These are phyloP conservation scores for Boletus eberwhitei DNA, from an alignment of 768 basidiomycete genomes.

Conservation along the genomic window DNA sequence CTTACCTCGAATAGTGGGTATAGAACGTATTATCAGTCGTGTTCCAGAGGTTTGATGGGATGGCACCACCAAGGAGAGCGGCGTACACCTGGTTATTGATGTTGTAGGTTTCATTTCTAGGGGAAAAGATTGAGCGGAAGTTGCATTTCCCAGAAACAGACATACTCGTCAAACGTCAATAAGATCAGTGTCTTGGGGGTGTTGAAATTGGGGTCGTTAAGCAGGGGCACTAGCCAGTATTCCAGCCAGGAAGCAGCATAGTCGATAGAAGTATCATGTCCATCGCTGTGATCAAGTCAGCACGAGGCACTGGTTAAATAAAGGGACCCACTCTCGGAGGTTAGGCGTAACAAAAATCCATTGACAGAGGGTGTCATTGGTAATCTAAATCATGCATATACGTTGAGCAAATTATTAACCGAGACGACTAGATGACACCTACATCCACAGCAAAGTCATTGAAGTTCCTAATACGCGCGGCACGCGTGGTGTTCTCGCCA, in stretches of 20 bases:
- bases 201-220: conserved; percentile 52
- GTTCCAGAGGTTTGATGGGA: conserved; percentile 41
- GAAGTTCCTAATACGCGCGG: conserved; percentile 51
- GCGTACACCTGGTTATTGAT: conserved; percentile 47
- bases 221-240: conserved; percentile 51
- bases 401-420: not conserved
- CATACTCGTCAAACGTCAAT: conserved; percentile 62
- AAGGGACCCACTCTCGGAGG: conserved; percentile 30
- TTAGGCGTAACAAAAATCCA: conserved; percentile 67
- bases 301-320: not conserved
- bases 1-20: conserved; percentile 53
- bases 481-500: conserved; percentile 39
- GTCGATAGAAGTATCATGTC: conserved; percentile 54
- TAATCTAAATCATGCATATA: conserved; percentile 10
- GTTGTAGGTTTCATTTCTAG: conserved; percentile 28
- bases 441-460: conserved; percentile 60
- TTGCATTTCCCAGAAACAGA: conserved; percentile 4
- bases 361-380: conserved; percentile 48
- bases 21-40: conserved; percentile 54
- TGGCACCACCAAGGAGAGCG: conserved; percentile 43
- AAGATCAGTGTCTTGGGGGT: conserved; percentile 51
- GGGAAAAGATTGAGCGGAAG: not conserved
- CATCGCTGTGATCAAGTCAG: conserved; percentile 42
- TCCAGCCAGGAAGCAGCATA: conserved; percentile 45
- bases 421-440: not conserved